Percentiles rank a stretch among this genome's conserved stretches.
Conservation (phyloP, 306 rosid genomes). For the Begonia fuchsioides region DNA sequence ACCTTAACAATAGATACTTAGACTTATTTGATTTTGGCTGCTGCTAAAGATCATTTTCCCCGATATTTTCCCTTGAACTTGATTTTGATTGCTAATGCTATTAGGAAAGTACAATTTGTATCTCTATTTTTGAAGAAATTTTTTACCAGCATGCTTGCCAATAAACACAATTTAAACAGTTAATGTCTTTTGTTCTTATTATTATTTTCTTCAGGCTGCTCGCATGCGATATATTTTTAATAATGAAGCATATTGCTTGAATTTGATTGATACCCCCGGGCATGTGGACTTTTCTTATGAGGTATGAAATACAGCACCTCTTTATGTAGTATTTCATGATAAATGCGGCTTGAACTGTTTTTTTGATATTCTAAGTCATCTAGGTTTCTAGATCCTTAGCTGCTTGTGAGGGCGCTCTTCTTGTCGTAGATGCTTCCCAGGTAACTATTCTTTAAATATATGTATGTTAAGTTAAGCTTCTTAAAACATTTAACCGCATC, state of each 20-base stretch:
- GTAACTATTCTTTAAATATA: slow-evolving; percentile 18
- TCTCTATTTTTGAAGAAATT: no score
- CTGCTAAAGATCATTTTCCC: no score
- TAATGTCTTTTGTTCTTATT: neutral
- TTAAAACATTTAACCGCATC: neutral
- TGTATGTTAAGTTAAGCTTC: neutral
- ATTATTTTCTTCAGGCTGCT: slow-evolving; percentile 49
- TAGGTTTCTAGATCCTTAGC: slow-evolving; percentile 91
- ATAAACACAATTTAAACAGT: no score
- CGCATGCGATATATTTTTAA: slow-evolving; percentile 63
- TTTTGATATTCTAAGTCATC: slow-evolving; percentile 12
- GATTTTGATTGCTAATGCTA: no score
- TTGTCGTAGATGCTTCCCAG: slow-evolving; percentile 96
- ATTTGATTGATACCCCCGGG: slow-evolving; percentile 92
- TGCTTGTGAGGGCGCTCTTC: slow-evolving; percentile 94
- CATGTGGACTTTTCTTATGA: slow-evolving; percentile 95
- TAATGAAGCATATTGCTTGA: slow-evolving; percentile 57
- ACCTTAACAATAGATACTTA: no score
- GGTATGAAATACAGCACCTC: slow-evolving; percentile 18
- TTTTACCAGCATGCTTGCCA: no score
- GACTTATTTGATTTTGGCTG: no score
- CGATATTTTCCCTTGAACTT: no score
- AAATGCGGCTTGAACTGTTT: neutral
- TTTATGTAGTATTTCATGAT: neutral
- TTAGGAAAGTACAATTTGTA: no score